phyloP scores from a whole-genome alignment of 139 green algal species.

The Chlamydomonas sphaeroides region DNA sequence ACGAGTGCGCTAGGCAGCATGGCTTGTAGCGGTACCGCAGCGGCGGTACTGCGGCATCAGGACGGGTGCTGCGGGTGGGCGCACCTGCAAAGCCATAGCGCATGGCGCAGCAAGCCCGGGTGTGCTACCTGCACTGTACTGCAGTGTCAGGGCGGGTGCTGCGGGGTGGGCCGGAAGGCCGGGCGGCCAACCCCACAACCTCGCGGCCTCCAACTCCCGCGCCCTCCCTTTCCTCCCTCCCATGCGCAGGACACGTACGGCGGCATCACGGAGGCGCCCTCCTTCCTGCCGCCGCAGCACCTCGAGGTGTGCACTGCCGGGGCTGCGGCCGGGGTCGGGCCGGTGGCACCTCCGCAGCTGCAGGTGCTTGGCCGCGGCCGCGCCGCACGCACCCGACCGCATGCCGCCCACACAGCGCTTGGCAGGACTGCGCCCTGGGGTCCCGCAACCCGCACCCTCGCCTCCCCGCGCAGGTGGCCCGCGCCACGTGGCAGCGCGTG shows the following conservation, averaged over 20 bases:
- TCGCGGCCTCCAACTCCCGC: not conserved
- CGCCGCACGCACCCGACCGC: too few species aligned
- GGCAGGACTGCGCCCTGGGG: too few species aligned
- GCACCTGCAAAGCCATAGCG: not conserved
- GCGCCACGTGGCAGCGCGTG: constrained; percentile 4
- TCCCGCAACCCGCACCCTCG: not conserved
- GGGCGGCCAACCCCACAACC: not conserved
- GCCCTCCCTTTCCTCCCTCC: not conserved
- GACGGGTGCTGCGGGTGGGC: not conserved
- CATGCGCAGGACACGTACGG: constrained; percentile 18
- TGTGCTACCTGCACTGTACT: too few species aligned
- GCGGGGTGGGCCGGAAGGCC: too few species aligned
- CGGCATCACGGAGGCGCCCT: not conserved
- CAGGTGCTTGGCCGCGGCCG: not conserved
- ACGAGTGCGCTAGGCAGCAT: not conserved
- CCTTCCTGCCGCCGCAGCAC: constrained; percentile 3
- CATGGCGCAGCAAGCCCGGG: too few species aligned
- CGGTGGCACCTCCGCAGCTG: not conserved
- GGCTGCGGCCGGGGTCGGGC: not conserved
- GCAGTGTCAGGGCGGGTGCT: too few species aligned
- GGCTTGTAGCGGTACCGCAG: not conserved
- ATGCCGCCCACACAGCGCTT: too few species aligned
- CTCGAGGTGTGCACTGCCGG: not conserved
- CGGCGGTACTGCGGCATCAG: not conserved
- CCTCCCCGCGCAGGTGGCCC: not conserved